Conservation (phyloP, 179 eudicot species). For the Patellifolia procumbens region DNA sequence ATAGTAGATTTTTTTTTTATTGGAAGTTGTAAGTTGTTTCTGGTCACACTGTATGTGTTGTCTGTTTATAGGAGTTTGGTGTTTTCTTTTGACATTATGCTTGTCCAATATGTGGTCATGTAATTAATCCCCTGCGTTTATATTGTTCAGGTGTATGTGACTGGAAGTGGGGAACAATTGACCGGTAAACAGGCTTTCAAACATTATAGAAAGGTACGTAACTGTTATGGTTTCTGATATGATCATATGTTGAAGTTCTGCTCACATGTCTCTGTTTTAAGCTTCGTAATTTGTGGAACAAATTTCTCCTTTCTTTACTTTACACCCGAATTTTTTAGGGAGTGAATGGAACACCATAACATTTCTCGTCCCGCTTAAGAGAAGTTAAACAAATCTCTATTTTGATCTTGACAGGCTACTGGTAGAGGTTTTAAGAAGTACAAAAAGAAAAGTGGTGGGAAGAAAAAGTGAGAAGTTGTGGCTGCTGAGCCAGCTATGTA, state of each 20-base stretch:
- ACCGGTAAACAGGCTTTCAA: slow-evolving; percentile 74
- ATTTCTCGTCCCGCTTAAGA: background rate
- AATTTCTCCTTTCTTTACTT: background rate
- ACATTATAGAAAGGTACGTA: slow-evolving; percentile 69
- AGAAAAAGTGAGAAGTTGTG: slow-evolving; percentile 32
- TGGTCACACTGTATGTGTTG: background rate
- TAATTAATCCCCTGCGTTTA: background rate
- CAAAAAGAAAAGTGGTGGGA: slow-evolving; percentile 40
- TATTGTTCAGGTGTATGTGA: slow-evolving; percentile 48
- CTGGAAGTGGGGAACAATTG: slow-evolving; percentile 67
- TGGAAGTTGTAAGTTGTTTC: background rate
- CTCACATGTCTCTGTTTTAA: background rate
- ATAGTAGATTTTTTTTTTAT: background rate
- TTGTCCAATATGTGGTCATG: background rate
- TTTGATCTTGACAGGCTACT: slow-evolving; percentile 52
- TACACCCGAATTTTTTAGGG: background rate
- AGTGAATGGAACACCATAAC: background rate
- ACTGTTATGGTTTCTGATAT: background rate
- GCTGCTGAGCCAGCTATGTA: slow-evolving; percentile 18
- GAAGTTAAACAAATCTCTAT: background rate
- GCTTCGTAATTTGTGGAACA: background rate
- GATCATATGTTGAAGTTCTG: background rate
- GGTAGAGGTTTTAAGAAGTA: slow-evolving; percentile 50
- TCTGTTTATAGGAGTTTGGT: background rate
- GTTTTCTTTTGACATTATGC: background rate